Evolutionary conservation across 352 stramenopile genomes (phyloP).

Genomic region (Globisporangium ultimum): DNA sequence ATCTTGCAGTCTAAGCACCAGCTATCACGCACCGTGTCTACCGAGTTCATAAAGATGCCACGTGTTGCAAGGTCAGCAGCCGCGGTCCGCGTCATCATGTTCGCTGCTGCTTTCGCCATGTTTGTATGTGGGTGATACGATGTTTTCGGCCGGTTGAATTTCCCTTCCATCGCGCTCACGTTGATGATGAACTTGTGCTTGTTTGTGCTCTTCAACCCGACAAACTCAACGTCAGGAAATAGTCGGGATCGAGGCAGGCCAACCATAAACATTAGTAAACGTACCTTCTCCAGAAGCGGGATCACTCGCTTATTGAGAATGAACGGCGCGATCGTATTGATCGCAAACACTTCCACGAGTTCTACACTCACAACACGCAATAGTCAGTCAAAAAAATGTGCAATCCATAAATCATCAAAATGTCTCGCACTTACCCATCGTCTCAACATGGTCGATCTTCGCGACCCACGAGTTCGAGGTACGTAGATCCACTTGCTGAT

Average conservation of each 20-base stretch:
- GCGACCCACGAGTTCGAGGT: slow-evolving; percentile 91
- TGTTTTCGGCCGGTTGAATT: slow-evolving; percentile 95
- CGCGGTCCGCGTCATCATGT: slow-evolving; percentile 94
- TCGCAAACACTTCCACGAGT: slow-evolving; percentile 79
- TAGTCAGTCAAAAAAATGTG: background rate
- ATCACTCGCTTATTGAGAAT: slow-evolving; percentile 90
- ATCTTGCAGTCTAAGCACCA: no score
- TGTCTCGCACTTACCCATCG: slow-evolving; percentile 35
- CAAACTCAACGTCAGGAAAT: no score
- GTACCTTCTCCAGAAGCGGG: slow-evolving; percentile 56
- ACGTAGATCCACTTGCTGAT: slow-evolving; percentile 91
- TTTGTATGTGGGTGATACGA: slow-evolving; percentile 95
- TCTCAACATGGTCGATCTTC: slow-evolving; percentile 75
- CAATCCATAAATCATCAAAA: slow-evolving; percentile 2
- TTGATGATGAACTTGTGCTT: slow-evolving; percentile 79
- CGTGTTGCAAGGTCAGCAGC: slow-evolving; percentile 86
- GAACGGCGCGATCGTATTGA: slow-evolving; percentile 94
- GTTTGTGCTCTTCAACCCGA: no score
- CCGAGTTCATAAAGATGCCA: slow-evolving; percentile 94
- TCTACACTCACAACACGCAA: slow-evolving; percentile 26
- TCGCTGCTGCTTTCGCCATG: slow-evolving; percentile 95
- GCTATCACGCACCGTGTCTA: slow-evolving; percentile 88
- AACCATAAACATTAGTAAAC: no score
- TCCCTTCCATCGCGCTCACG: slow-evolving; percentile 95
- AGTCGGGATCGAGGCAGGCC: no score